These are phyloP conservation scores for Aureobasidium lini DNA, from an alignment of 2,329 filamentous ascomycete genomes.

Conservation along the genomic window DNA sequence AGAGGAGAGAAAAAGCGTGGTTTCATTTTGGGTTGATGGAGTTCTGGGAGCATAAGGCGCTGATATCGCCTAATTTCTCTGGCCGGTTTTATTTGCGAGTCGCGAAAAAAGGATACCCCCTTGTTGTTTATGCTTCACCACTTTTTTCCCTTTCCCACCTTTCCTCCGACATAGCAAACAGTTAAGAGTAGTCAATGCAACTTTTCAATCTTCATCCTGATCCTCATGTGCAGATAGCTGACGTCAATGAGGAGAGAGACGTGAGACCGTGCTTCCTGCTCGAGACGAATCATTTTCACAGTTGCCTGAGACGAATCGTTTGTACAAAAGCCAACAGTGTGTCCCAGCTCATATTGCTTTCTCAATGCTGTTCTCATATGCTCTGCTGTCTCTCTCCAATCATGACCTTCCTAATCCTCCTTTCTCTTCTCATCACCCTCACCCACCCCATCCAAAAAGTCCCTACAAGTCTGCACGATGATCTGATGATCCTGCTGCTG, in stretches of 20 bases:
- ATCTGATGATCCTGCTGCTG: conserved; percentile 72
- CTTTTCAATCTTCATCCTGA: too few relatives aligned
- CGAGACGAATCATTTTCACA: too few relatives aligned
- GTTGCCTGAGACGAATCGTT: too few relatives aligned
- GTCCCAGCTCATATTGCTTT: too few relatives aligned
- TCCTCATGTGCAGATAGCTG: too few relatives aligned
- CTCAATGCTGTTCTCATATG: too few relatives aligned
- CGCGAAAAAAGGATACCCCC: conserved; percentile 8
- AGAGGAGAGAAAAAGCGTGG: background rate
- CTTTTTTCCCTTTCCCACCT: background rate
- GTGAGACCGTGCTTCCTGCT: too few relatives aligned
- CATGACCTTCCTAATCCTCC: conserved; percentile 25
- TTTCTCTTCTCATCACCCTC: conserved; percentile 29
- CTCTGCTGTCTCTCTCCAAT: too few relatives aligned
- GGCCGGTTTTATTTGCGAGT: background rate
- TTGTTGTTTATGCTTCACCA: background rate
- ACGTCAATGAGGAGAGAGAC: too few relatives aligned
- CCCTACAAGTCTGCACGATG: conserved; percentile 60
- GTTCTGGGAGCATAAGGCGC: background rate
- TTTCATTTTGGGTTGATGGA: background rate
- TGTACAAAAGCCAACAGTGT: too few relatives aligned
- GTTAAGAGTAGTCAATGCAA: background rate
- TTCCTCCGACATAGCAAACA: background rate
- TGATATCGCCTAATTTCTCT: background rate
- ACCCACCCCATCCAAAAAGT: conserved; percentile 34